A percentile compares a stretch with the other conserved stretches of the same genome.
Evolutionary conservation across 768 basidiomycete genomes (phyloP).

Genomic region (Kwoniella botswanensis): DNA sequence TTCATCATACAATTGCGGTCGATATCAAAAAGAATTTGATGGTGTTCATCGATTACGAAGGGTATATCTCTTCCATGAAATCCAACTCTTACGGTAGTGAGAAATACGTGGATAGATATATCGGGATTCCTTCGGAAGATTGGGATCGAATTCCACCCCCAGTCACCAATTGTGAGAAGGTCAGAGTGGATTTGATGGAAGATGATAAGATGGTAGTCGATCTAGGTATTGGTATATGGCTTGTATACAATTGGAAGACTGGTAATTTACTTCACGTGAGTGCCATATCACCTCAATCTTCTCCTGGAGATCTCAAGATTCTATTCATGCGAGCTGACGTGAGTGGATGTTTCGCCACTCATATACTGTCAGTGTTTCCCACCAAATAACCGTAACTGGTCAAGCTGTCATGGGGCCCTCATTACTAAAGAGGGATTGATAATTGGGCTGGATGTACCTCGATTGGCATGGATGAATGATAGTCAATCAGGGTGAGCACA

Average conservation of each 20-base stretch:
- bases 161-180: no score
- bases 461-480: background rate
- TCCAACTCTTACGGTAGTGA: background rate
- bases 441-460: background rate
- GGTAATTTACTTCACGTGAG: background rate
- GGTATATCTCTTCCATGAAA: background rate
- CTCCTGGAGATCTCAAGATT: no score
- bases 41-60: background rate
- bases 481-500: background rate
- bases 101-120: background rate
- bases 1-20: background rate
- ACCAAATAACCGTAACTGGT: background rate
- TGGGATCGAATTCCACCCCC: no score
- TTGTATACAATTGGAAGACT: background rate
- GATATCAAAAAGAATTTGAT: slow-evolving; percentile 2
- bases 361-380: background rate
- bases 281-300: no score
- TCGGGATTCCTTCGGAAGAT: no score
- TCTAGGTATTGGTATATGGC: background rate
- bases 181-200: background rate
- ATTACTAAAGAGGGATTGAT: background rate
- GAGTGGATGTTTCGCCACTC: background rate
- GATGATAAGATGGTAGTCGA: background rate
- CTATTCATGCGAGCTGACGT: background rate
- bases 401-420: background rate